Evolutionary conservation across 2,329 filamentous ascomycete genomes (phyloP).

Genomic region (Harringtonia lauricola): DNA sequence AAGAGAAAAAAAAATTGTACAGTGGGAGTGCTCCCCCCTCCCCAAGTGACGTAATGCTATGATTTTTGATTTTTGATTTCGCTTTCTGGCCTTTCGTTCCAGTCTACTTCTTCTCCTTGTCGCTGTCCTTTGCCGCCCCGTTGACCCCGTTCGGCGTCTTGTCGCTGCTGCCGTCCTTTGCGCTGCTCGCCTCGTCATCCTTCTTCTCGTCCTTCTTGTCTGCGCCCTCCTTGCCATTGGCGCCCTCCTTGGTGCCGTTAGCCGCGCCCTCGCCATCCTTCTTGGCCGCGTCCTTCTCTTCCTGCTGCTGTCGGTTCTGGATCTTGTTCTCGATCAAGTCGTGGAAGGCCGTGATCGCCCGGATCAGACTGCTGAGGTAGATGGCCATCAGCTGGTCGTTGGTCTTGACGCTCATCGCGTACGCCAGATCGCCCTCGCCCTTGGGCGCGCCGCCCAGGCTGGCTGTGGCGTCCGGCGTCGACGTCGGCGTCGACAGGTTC

Average conservation of each 20-base stretch:
- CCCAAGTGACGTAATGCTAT: neutral
- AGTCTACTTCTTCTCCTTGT: conserved; percentile 17
- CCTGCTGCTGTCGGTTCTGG: conserved; percentile 92
- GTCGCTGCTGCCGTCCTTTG: conserved; percentile 33
- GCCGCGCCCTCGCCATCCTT: conserved; percentile 56
- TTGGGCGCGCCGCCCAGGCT: conserved; percentile 42
- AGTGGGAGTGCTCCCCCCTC: neutral
- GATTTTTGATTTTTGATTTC: neutral
- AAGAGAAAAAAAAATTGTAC: conserved; percentile 4
- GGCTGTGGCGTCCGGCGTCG: conserved; percentile 13
- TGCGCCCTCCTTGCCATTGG: conserved; percentile 26
- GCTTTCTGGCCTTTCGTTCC: neutral
- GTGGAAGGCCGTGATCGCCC: conserved; percentile 97
- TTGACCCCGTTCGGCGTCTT: conserved; percentile 1
- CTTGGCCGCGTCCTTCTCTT: conserved; percentile 81
- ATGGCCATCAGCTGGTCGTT: conserved; percentile 99
- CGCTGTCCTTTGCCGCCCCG: conserved; percentile 38
- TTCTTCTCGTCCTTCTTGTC: conserved; percentile 35
- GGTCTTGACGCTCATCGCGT: conserved; percentile 97
- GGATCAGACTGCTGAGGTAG: conserved; percentile 91
- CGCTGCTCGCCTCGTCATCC: conserved; percentile 45
- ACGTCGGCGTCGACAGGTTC: conserved; percentile 77
- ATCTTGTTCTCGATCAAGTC: conserved; percentile 99
- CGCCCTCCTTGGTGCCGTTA: conserved; percentile 30
- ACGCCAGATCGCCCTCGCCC: conserved; percentile 75